Evolutionary conservation across 2,329 filamentous ascomycete genomes (phyloP).

Genomic region (Phialophora tarda): DNA sequence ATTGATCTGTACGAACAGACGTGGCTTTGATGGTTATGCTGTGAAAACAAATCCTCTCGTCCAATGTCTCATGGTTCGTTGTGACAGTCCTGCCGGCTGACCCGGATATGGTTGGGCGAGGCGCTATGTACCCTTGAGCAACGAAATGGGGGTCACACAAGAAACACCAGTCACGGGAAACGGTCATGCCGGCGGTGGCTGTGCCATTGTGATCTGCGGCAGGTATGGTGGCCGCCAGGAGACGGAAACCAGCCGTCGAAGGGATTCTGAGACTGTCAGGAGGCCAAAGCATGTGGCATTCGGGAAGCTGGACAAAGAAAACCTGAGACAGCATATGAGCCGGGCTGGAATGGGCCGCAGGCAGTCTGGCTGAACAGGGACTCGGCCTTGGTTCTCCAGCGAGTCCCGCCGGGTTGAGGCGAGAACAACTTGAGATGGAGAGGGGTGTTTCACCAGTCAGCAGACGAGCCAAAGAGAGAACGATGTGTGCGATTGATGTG

Average conservation of each 20-base stretch:
- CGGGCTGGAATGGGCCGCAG: constrained; percentile 16
- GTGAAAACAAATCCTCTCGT: neutral
- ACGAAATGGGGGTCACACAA: neutral
- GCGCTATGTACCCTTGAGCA: neutral
- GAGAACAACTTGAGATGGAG: constrained; percentile 11
- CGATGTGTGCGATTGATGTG: neutral
- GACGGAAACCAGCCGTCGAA: constrained; percentile 1
- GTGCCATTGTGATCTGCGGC: constrained; percentile 29
- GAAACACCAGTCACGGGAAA: constrained; percentile 23
- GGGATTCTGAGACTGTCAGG: constrained; percentile 35
- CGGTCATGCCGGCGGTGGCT: constrained; percentile 23
- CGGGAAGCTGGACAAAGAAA: constrained; percentile 14
- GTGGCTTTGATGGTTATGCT: neutral
- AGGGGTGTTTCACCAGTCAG: constrained; percentile 33
- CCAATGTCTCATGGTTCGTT: neutral
- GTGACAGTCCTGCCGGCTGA: neutral
- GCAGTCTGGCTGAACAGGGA: constrained; percentile 6
- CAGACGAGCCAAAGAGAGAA: constrained; percentile 22
- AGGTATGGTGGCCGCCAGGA: constrained; percentile 28
- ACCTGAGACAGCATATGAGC: constrained; percentile 27
- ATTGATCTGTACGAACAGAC: neutral
- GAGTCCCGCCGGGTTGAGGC: constrained; percentile 29
- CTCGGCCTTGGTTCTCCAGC: neutral
- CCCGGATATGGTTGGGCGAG: neutral
- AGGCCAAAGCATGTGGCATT: constrained; percentile 27